Evolutionary conservation across 352 stramenopile genomes (phyloP).

Genomic region (Phytopythium cucurbitacearum): DNA sequence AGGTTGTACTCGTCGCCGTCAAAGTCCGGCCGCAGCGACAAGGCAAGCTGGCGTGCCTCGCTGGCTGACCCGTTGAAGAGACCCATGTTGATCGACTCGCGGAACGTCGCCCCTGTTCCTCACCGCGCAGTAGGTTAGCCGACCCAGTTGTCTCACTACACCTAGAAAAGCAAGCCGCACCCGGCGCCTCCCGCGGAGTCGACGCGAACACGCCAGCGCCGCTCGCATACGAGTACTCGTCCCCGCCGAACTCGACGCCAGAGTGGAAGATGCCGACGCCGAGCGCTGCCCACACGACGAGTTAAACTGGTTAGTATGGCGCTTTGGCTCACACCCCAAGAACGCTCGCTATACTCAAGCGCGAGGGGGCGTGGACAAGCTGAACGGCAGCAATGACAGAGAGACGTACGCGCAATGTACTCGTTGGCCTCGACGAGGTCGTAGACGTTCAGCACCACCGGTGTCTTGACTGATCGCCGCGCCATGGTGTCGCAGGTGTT

Average conservation of each 20-base stretch:
- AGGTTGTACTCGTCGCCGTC: slow-evolving; percentile 89
- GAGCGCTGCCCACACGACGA: slow-evolving; percentile 18
- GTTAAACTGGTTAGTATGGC: not conserved
- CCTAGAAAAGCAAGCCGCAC: slow-evolving; percentile 17
- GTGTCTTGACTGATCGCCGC: slow-evolving; percentile 39
- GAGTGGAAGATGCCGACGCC: slow-evolving; percentile 92
- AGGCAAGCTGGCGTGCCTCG: slow-evolving; percentile 79
- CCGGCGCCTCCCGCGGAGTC: slow-evolving; percentile 55
- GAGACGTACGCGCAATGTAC: slow-evolving; percentile 64
- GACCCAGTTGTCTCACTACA: not conserved
- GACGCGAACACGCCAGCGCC: slow-evolving; percentile 89
- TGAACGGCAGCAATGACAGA: too few relatives aligned
- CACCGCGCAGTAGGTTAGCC: not conserved
- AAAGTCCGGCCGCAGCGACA: slow-evolving; percentile 86
- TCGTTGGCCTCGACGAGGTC: slow-evolving; percentile 91
- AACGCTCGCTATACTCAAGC: too few relatives aligned
- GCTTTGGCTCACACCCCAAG: too few relatives aligned
- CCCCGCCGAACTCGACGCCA: slow-evolving; percentile 89
- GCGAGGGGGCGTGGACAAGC: too few relatives aligned
- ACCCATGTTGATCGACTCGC: slow-evolving; percentile 87
- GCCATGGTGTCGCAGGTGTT: slow-evolving; percentile 19
- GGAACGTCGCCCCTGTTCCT: slow-evolving; percentile 78
- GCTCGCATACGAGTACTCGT: slow-evolving; percentile 92
- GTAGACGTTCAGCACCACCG: slow-evolving; percentile 90
- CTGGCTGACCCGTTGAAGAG: slow-evolving; percentile 79